A percentile compares a stretch with the other conserved stretches of the same genome.
Conservation (phyloP, 2,329 filamentous ascomycete species). For the Aureobasidium vineae region DNA sequence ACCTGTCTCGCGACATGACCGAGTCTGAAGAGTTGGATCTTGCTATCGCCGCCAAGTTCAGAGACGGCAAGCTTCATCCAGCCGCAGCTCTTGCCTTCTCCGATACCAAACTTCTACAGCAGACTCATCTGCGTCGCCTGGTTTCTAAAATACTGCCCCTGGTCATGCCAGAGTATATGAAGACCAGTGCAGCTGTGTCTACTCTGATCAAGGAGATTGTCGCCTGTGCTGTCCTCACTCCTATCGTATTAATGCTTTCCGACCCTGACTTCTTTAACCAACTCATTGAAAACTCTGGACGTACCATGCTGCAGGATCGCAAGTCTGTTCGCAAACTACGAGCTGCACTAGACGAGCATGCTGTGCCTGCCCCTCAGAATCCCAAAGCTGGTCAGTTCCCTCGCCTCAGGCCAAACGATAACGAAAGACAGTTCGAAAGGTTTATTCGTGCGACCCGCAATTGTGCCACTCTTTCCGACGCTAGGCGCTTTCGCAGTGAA, state of each 20-base stretch:
- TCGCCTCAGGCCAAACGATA: conserved; percentile 75
- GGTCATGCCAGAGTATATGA: conserved; percentile 69
- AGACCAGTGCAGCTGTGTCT: conserved; percentile 76
- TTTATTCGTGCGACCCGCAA: conserved; percentile 88
- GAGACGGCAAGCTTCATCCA: conserved; percentile 80
- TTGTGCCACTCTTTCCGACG: conserved; percentile 88
- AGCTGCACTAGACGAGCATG: conserved; percentile 90
- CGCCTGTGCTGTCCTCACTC: conserved; percentile 85
- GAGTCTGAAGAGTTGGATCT: conserved; percentile 95
- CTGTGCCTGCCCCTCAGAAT: conserved; percentile 70
- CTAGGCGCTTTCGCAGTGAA: conserved; percentile 86
- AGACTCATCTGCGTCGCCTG: conserved; percentile 81
- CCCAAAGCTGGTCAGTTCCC: conserved; percentile 69
- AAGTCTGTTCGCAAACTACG: conserved; percentile 91
- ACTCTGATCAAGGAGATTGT: conserved; percentile 85
- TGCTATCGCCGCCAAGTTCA: conserved; percentile 93
- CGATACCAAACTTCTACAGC: conserved; percentile 79
- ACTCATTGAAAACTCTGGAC: conserved; percentile 78
- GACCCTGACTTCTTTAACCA: conserved; percentile 99
- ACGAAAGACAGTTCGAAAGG: conserved; percentile 88
- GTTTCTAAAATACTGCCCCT: conserved; percentile 69
- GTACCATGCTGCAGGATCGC: conserved; percentile 80
- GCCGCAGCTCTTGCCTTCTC: conserved; percentile 80
- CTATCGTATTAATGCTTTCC: conserved; percentile 73
- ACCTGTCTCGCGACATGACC: conserved; percentile 84